phyloP scores from a whole-genome alignment of 129 eudicot genomes.

The Saussurea involucrata region DNA sequence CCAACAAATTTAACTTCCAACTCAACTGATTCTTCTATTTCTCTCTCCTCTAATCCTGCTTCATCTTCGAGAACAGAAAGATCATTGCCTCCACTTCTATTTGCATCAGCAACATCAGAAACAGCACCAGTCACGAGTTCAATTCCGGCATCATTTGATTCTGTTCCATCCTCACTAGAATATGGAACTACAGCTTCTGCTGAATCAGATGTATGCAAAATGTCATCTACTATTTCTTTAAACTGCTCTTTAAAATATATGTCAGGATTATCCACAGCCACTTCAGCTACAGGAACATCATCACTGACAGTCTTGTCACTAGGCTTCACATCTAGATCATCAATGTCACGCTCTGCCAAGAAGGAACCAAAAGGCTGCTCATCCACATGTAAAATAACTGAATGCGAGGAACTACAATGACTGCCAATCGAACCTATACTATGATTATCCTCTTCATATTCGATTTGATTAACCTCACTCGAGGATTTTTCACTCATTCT shows the following conservation, averaged over 20 bases:
- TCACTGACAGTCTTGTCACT: slow-evolving; percentile 12
- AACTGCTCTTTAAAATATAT: slow-evolving; percentile 24
- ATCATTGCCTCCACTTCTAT: neutral
- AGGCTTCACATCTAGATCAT: neutral
- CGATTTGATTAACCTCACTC: slow-evolving; percentile 15
- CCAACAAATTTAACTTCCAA: slow-evolving; percentile 4
- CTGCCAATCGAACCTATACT: slow-evolving; percentile 21
- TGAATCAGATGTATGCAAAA: slow-evolving; percentile 30
- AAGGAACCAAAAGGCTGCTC: slow-evolving; percentile 19
- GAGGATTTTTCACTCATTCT: slow-evolving; percentile 18
- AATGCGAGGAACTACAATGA: slow-evolving; percentile 16
- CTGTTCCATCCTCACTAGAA: slow-evolving; percentile 4
- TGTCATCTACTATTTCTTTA: slow-evolving; percentile 23
- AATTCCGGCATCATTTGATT: neutral
- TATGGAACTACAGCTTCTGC: slow-evolving; percentile 21
- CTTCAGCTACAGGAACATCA: slow-evolving; percentile 26
- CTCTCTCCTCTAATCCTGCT: slow-evolving; percentile 19
- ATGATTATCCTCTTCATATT: slow-evolving; percentile 23
- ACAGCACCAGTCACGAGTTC: slow-evolving; percentile 25
- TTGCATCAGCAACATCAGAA: slow-evolving; percentile 2
- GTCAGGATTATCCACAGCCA: neutral
- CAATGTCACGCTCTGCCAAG: slow-evolving; percentile 13
- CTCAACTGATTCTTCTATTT: slow-evolving; percentile 18
- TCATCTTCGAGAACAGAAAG: slow-evolving; percentile 14
- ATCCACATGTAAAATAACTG: slow-evolving; percentile 21